Base-by-base conservation (phyloP, 2,329 filamentous ascomycete species). In the Sarocladium brachiariae region DNA sequence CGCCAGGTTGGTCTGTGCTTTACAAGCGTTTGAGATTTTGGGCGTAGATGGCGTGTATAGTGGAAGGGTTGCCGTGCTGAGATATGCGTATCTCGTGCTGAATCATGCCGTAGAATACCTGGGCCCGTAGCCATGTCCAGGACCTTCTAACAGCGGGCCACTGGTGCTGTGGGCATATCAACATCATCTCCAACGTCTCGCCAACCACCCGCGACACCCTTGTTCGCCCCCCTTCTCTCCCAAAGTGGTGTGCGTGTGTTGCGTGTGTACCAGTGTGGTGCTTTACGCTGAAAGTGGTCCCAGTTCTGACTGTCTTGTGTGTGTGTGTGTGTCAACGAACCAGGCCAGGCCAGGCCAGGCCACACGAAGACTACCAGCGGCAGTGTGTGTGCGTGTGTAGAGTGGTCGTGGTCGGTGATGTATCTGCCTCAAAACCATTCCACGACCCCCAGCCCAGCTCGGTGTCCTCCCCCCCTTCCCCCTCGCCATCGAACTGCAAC, bases 401-500 rank as follows among this genome's bases (percentile, higher is more conserved):
- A 10, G n/a, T 18, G 39, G 21, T 25, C n/a, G 43, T 4, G 21
- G 25, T 25, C 43, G 43, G 43, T 47, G 43, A 33, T 47, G 43
- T 25, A 47, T 47, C 25, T 49, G 30, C 46, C 46, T 65, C 65
- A 66, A 67, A 67, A 67, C 63, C 62, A 60, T 64, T 58, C 62
- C 62, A 64, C 58, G 58, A 58, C 64, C 64, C n/a, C 62, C 57
- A 62, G 54, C 47, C 55, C 55, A 55, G 53, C 52, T 39, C 57
- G 59, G 57, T 56, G 60, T n/a, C 58, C 58, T 56, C 61, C 59
- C 55, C 56, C 58, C 67, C 64, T 65, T 63, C 51, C 63, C 60
- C 66, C 65, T 60, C 61, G 59, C 59, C 61, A 73, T 72, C 73
- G 71, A 77, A 73, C 72, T 68, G 59, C 63, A 72, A 64, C 61